phyloP scores from a whole-genome alignment of 768 basidiomycete genomes.

The Tricholoma bakamatsutake region DNA sequence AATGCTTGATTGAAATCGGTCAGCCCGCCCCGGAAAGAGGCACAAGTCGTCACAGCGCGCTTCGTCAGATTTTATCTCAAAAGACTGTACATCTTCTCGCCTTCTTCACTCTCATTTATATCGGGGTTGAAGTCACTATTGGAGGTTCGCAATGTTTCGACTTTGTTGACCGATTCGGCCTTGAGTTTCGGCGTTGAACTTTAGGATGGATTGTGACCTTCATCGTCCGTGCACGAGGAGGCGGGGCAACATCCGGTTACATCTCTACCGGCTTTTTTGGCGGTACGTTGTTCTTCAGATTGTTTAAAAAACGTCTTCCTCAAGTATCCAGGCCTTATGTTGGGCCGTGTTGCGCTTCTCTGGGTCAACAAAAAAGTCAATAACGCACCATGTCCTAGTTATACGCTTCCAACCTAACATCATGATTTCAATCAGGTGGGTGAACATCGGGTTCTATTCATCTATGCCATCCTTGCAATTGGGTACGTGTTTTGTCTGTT shows the following conservation, averaged over 20 bases:
- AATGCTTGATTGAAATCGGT: slow-evolving; percentile 44
- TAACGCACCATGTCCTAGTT: neutral
- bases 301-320: too few relatives aligned
- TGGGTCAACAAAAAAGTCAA: slow-evolving; percentile 49
- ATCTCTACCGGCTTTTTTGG: slow-evolving; percentile 23
- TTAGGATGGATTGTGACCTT: slow-evolving; percentile 71
- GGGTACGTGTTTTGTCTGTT: slow-evolving; percentile 25
- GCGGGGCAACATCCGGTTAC: slow-evolving; percentile 29
- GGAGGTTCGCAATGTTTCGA: slow-evolving; percentile 28
- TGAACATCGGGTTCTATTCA: slow-evolving; percentile 46
- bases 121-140: slow-evolving; percentile 62
- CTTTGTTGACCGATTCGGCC: neutral
- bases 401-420: neutral
- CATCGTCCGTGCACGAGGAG: slow-evolving; percentile 30
- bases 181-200: neutral
- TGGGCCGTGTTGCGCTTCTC: slow-evolving; percentile 47
- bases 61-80: slow-evolving; percentile 46
- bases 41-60: slow-evolving; percentile 27
- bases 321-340: slow-evolving; percentile 39
- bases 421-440: slow-evolving; percentile 33
- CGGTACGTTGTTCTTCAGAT: slow-evolving; percentile 5
- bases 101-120: slow-evolving; percentile 59
- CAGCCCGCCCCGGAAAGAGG: slow-evolving; percentile 30
- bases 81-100: slow-evolving; percentile 58
- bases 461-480: slow-evolving; percentile 48